Percentiles rank a stretch among this genome's conserved stretches.
These are phyloP conservation scores for Botrytis aclada DNA, from an alignment of 2,329 filamentous ascomycete genomes.

Conservation along the genomic window DNA sequence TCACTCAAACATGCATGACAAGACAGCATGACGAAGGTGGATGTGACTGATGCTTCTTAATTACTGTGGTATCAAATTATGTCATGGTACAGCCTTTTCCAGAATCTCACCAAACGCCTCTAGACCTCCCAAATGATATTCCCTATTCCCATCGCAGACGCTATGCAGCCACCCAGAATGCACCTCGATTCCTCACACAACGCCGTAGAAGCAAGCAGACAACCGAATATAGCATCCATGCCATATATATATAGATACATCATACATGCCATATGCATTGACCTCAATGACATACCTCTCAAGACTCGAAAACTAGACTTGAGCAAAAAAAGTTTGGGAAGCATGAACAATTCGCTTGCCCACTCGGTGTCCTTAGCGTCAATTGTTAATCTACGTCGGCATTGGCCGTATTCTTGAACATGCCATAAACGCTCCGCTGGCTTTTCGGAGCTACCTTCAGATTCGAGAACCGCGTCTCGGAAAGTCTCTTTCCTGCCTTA, in stretches of 20 bases:
- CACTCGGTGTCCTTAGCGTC: conserved; percentile 11
- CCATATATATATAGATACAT: conserved; percentile 20
- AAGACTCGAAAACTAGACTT: conserved; percentile 9
- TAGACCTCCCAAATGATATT: not conserved
- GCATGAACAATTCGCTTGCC: conserved; percentile 9
- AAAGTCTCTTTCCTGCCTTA: conserved; percentile 67
- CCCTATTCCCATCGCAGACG: conserved; percentile 18
- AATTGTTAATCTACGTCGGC: conserved; percentile 18
- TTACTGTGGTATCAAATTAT: conserved; percentile 11
- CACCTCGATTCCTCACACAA: conserved; percentile 22
- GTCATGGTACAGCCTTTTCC: conserved; percentile 6
- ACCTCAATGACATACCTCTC: conserved; percentile 15
- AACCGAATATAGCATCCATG: conserved; percentile 22
- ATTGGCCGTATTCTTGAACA: conserved; percentile 41
- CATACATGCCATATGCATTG: conserved; percentile 20
- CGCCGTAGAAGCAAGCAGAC: conserved; percentile 21
- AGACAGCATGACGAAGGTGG: not conserved
- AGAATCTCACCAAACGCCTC: conserved; percentile 3
- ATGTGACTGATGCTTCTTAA: not conserved
- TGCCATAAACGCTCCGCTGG: conserved; percentile 62
- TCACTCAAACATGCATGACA: not conserved
- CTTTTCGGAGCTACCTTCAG: conserved; percentile 59
- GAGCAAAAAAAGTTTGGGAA: not conserved
- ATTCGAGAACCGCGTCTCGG: conserved; percentile 69
- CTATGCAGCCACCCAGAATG: conserved; percentile 24